phyloP scores from a whole-genome alignment of 495 filamentous ascomycete genomes.

The Aspergillus biplanus region DNA sequence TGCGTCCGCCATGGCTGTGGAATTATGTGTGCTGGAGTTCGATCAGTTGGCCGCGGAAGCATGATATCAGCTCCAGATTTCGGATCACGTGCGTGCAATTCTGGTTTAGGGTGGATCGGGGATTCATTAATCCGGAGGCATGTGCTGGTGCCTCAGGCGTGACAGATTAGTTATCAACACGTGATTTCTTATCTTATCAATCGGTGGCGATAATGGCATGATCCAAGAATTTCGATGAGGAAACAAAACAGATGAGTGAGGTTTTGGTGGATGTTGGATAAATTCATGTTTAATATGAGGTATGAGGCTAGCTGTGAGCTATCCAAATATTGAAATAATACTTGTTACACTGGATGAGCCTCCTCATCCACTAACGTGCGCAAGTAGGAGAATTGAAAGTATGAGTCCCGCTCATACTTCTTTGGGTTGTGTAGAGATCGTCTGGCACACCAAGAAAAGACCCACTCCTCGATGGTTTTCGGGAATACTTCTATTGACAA shows the following conservation, averaged over 20 bases:
- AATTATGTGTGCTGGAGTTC: conserved; percentile 5
- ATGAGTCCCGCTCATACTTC: too few relatives aligned
- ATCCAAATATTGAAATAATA: too few relatives aligned
- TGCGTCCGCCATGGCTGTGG: conserved; percentile 20
- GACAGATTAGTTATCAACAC: background rate
- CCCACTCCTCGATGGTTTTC: background rate
- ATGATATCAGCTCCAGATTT: conserved; percentile 24
- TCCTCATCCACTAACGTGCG: too few relatives aligned
- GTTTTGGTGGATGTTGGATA: too few relatives aligned
- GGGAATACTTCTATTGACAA: background rate
- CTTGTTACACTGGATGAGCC: too few relatives aligned
- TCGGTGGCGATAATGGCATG: background rate
- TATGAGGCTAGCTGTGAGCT: too few relatives aligned
- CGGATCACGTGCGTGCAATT: conserved; percentile 10
- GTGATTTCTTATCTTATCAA: conserved; percentile 8
- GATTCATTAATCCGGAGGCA: background rate
- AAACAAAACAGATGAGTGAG: too few relatives aligned
- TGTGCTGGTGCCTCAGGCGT: background rate
- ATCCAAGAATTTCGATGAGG: background rate
- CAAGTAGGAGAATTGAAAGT: too few relatives aligned
- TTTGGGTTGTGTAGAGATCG: too few relatives aligned
- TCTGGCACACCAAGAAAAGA: too few relatives aligned
- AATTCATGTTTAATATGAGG: too few relatives aligned
- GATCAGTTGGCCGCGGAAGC: conserved; percentile 17
- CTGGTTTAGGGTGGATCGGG: background rate